Conservation (phyloP, 768 basidiomycete species). For the Sporobolomyces roseus region DNA sequence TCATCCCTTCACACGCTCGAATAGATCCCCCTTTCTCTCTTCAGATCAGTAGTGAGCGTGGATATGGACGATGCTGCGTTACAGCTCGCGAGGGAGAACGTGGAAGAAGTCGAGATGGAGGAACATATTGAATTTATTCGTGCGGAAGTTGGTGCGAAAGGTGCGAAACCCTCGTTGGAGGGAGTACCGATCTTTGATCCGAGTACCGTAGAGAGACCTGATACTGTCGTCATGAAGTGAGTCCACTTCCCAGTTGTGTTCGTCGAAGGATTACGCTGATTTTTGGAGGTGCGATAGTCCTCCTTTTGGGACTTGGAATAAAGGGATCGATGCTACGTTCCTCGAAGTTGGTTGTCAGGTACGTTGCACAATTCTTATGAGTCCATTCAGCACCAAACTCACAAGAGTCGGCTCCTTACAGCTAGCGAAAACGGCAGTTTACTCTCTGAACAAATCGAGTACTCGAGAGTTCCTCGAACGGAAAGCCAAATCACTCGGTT, state of each 20-base stretch:
- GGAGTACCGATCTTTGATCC: constrained; percentile 24
- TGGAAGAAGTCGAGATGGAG: constrained; percentile 43
- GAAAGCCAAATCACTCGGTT: constrained; percentile 40
- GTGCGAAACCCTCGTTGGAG: not conserved
- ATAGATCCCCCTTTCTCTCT: not conserved
- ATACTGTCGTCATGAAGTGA: constrained; percentile 42
- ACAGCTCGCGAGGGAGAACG: constrained; percentile 40
- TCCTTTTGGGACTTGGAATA: constrained; percentile 43
- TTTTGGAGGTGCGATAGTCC: constrained; percentile 17
- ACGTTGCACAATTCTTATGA: not conserved
- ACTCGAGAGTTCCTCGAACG: constrained; percentile 39
- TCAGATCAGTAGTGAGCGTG: constrained; percentile 42
- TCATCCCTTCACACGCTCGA: not conserved
- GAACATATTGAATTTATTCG: constrained; percentile 41
- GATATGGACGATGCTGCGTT: constrained; percentile 43
- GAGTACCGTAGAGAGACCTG: constrained; percentile 14
- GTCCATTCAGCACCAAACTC: not conserved
- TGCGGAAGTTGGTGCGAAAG: constrained; percentile 29
- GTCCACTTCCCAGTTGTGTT: not conserved
- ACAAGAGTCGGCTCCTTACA: no score
- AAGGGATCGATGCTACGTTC: constrained; percentile 46
- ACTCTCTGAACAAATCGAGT: constrained; percentile 43
- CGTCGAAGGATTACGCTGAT: no score
- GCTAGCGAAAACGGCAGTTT: constrained; percentile 44
- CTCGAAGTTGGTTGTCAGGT: constrained; percentile 43